Percentiles rank a stretch among this genome's conserved stretches.
phyloP scores from a whole-genome alignment of 1,284 basidiomycete genomes.

The Fomitiporia mediterranea region DNA sequence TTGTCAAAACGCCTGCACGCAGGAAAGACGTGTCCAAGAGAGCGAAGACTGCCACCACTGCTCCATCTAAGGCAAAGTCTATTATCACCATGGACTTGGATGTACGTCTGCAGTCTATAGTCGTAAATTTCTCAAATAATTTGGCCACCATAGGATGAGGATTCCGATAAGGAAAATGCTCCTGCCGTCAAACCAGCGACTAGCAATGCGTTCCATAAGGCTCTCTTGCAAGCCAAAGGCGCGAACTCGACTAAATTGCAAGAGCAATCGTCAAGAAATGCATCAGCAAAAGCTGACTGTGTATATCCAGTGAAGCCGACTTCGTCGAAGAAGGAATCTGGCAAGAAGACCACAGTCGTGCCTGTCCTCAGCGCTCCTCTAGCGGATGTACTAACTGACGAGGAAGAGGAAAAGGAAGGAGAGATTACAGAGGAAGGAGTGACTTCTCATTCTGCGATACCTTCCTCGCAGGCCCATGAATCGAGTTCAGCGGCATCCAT shows the following conservation, averaged over 20 bases:
- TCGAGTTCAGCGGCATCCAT: background rate
- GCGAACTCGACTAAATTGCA: background rate
- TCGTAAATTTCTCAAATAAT: background rate
- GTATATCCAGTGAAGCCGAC: background rate
- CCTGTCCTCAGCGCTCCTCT: background rate
- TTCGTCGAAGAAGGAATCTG: background rate
- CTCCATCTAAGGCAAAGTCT: conserved; percentile 42
- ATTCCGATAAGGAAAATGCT: conserved; percentile 37
- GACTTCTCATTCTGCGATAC: background rate
- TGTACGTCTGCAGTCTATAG: conserved; percentile 32
- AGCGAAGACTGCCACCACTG: conserved; percentile 39
- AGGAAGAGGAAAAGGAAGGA: conserved; percentile 15
- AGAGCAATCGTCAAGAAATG: conserved; percentile 16
- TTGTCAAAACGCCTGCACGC: conserved; percentile 78
- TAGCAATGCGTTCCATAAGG: conserved; percentile 46
- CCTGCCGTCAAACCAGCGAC: conserved; percentile 26
- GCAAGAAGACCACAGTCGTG: background rate
- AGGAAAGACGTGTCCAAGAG: conserved; percentile 53
- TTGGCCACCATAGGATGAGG: conserved; percentile 29
- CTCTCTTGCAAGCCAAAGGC: conserved; percentile 40
- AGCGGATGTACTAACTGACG: background rate
- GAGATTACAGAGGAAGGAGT: conserved; percentile 6
- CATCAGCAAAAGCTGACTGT: background rate
- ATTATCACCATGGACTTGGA: conserved; percentile 40
- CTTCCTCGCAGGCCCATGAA: background rate